Percentiles rank a stretch among this genome's conserved stretches.
phyloP scores from a whole-genome alignment of 2,329 filamentous ascomycete genomes.

The Phaeosphaeriaceae sp. region DNA sequence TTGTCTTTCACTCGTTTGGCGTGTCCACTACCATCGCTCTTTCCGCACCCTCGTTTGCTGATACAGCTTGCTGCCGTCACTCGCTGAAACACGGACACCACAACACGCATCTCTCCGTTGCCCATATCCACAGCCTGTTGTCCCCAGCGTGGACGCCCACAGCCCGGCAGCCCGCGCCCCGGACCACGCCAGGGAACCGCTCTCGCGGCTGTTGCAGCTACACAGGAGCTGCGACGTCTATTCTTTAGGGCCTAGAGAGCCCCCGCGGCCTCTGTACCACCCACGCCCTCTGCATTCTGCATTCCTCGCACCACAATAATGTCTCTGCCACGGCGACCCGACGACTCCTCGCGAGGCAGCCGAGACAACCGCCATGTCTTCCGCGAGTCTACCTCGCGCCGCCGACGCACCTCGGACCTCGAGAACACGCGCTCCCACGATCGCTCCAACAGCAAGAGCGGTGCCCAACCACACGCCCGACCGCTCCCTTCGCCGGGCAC shows the following conservation, averaged over 20 bases:
- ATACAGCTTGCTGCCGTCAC: conserved; percentile 30
- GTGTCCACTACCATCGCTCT: conserved; percentile 16
- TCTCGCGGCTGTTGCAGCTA: conserved; percentile 3
- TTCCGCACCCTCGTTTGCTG: conserved; percentile 15
- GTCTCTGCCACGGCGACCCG: conserved; percentile 67
- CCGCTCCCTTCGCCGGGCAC: conserved; percentile 55
- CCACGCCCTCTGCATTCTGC: conserved; percentile 29
- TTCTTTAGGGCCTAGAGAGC: conserved; percentile 14
- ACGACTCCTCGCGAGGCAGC: conserved; percentile 64
- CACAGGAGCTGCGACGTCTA: conserved; percentile 10
- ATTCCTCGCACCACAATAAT: conserved; percentile 38
- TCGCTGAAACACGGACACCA: conserved; percentile 33
- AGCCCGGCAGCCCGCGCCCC: not conserved
- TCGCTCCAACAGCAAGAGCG: conserved; percentile 46
- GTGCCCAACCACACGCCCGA: conserved; percentile 49
- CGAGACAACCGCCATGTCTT: conserved; percentile 60
- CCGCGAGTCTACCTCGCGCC: conserved; percentile 69
- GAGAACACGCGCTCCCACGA: conserved; percentile 65
- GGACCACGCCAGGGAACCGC: not conserved
- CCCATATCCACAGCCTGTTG: not conserved
- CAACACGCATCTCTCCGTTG: conserved; percentile 2
- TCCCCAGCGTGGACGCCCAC: conserved; percentile 2
- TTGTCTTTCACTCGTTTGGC: conserved; percentile 31
- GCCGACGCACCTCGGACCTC: conserved; percentile 66
- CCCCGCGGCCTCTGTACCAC: conserved; percentile 17